A percentile compares a stretch with the other conserved stretches of the same genome.
These are phyloP conservation scores for Phytophthora ohioensis DNA, from an alignment of 352 stramenopile genomes.

Conservation along the genomic window DNA sequence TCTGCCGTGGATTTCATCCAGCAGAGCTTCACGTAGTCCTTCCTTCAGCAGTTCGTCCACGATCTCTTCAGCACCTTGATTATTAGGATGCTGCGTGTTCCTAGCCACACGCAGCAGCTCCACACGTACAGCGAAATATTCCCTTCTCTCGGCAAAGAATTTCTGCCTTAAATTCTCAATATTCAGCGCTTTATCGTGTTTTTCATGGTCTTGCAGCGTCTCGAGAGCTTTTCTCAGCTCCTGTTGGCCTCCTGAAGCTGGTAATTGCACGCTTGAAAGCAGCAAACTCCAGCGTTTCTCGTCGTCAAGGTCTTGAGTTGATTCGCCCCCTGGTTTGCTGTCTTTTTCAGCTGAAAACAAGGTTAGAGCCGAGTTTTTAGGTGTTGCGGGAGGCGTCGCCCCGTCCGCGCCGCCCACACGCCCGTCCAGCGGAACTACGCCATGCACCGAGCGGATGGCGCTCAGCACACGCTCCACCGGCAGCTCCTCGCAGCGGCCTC, in stretches of 20 bases:
- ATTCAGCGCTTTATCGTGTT: conserved; percentile 28
- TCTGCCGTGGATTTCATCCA: conserved; percentile 65
- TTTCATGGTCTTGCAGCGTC: conserved; percentile 16
- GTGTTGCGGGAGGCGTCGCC: conserved; percentile 30
- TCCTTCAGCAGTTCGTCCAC: conserved; percentile 62
- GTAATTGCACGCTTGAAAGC: conserved; percentile 43
- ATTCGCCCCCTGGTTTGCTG: neutral
- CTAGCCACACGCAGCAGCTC: conserved; percentile 57
- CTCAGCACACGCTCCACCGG: conserved; percentile 40
- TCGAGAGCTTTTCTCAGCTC: conserved; percentile 45
- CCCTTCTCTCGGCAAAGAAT: conserved; percentile 53
- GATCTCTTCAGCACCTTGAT: conserved; percentile 46
- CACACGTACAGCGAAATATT: conserved; percentile 65
- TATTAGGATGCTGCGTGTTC: conserved; percentile 46
- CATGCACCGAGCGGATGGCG: conserved; percentile 54
- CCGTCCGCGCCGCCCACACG: conserved; percentile 27
- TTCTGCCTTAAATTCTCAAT: conserved; percentile 35
- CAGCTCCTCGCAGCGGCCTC: conserved; percentile 44
- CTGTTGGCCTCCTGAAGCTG: conserved; percentile 29
- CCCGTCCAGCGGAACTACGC: conserved; percentile 65
- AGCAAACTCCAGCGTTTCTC: conserved; percentile 41
- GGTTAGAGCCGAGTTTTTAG: conserved; percentile 19
- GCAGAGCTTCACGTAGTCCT: conserved; percentile 59
- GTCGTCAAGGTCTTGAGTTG: conserved; percentile 3
- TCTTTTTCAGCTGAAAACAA: conserved; percentile 17